These are phyloP conservation scores for Ceratobasidium sp. DNA, from an alignment of 1,284 basidiomycete species.

Conservation along the genomic window DNA sequence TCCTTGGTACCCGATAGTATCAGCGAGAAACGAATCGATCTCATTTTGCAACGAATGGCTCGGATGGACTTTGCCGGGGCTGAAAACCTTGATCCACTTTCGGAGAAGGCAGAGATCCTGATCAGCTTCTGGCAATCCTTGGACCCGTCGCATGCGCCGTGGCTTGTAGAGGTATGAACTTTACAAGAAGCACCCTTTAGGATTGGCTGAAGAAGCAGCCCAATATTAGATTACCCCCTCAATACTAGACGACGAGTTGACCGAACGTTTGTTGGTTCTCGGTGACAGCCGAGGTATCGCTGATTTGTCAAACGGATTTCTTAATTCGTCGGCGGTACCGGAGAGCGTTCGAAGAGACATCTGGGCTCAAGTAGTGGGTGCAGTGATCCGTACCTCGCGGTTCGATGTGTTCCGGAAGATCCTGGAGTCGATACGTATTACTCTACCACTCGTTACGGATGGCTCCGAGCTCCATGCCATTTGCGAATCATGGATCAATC, in stretches of 20 bases:
- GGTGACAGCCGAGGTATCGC: not conserved
- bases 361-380: constrained; percentile 8
- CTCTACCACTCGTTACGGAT: not conserved
- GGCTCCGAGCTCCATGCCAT: not conserved
- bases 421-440: not conserved
- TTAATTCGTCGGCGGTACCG: not conserved
- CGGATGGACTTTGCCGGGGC: not conserved
- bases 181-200: not conserved
- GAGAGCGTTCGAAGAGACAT: not conserved
- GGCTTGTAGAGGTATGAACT: constrained; percentile 16
- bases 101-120: constrained; percentile 4
- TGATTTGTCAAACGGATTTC: not conserved
- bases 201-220: not conserved
- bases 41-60: not conserved
- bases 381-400: not conserved
- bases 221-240: constrained; percentile 8
- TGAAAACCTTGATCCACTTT: not conserved
- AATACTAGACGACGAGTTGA: not conserved
- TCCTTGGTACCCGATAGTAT: not conserved
- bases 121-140: constrained; percentile 3
- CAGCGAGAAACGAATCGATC: not conserved
- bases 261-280: not conserved
- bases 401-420: not conserved
- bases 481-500: constrained; percentile 1
- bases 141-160: not conserved